Conservation (phyloP, 148 eudicot genomes). For the Camellia lanceoleosa region DNA sequence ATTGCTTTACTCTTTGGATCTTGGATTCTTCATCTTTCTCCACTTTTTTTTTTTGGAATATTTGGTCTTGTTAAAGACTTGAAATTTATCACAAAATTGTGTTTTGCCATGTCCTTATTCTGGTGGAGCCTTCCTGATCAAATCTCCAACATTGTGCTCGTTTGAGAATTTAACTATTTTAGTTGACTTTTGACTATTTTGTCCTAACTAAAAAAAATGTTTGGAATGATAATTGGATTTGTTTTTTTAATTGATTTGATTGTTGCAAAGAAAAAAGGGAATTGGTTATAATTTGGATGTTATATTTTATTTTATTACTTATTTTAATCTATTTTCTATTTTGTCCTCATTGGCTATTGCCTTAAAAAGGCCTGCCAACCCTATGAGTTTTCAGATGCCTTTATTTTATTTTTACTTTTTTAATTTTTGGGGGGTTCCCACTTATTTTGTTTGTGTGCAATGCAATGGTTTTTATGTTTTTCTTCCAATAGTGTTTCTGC, state of each 20-base stretch:
- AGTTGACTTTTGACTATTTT: no score
- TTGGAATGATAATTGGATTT: no score
- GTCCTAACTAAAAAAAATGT: no score
- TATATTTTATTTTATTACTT: no score
- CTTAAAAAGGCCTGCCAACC: background rate
- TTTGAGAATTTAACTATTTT: no score
- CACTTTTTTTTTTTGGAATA: background rate
- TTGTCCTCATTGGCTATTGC: no score
- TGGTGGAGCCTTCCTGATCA: background rate
- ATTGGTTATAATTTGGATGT: no score
- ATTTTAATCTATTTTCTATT: no score
- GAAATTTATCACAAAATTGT: background rate
- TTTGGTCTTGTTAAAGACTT: background rate
- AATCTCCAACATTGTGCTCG: background rate
- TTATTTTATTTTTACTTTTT: background rate
- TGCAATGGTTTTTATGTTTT: background rate
- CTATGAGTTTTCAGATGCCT: no score
- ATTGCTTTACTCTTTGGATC: conserved; percentile 2
- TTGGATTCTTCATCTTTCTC: background rate
- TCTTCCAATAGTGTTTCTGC: background rate
- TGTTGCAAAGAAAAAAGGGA: no score
- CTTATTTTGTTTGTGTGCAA: background rate
- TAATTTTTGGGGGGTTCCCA: background rate
- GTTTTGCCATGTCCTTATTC: background rate
- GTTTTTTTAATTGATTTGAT: no score